Evolutionary conservation across 768 basidiomycete species (phyloP), one percentile per base, ranked within the genome.

Genomic region (Ramaria sp.): DNA sequence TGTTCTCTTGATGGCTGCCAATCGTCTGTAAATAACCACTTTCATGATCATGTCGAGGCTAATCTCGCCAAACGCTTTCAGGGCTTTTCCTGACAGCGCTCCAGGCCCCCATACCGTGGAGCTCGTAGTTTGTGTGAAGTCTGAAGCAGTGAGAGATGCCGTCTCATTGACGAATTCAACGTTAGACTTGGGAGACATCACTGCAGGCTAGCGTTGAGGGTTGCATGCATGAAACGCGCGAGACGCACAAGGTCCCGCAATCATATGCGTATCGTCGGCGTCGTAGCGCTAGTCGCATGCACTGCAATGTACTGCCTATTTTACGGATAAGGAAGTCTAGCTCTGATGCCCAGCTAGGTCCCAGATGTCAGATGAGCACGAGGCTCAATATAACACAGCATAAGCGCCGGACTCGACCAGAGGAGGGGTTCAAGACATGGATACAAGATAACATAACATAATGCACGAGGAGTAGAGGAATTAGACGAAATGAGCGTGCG

Each of bases 41-140:
- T 34, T 39, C 34, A 52, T 39, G 3, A 52, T 52, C 33, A 52
- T 38, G 34, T 52, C 34, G 33, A 52, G 51, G 20, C 51, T 22
- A 1, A 52, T 34, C 17, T 52, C 51, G 7, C 51, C 51, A 34
- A 52, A 34, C 9, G 34, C 51, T 38, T 52, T 51, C 31, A 51
- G 30, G 15, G 34, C 30, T 30, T 51, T 51, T 12, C 51, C 51
- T 24, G 51, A 34, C n/a, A 51, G n/a, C 19, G 51, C 51, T 12
- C 51, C 51, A 13, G 51, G 51, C 4, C 51, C 51, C 51, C 51
- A 51, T 33, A 51, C 51, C 31, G 51, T 51, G 10, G 51, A 51
- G 19, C 34, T 24, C 34, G 51, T 51, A n/a, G 51, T 10, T 5
- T 42, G 41, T 15, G 41, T 42, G 19, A 42, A 6, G 19, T 42